Evolutionary conservation across 805 yeast genomes (phyloP).

Genomic region (Candida xiaguanensis): DNA sequence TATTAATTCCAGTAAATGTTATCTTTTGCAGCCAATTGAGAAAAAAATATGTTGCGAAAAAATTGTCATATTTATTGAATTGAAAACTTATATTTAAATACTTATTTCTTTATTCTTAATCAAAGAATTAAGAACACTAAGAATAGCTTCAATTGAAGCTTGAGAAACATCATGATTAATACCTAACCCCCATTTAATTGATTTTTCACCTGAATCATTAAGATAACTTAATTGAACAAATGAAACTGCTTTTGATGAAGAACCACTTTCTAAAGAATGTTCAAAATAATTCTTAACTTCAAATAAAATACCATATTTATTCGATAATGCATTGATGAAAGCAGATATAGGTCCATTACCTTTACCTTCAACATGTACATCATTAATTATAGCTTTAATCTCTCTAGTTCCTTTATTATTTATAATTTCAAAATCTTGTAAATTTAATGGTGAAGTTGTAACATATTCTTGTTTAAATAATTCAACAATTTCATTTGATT

Average conservation of each 20-base stretch:
- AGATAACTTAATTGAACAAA: slow-evolving; percentile 53
- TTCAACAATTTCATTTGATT: slow-evolving; percentile 58
- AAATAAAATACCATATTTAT: slow-evolving; percentile 47
- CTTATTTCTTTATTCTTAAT: slow-evolving; percentile 26
- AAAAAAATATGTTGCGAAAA: too few relatives aligned
- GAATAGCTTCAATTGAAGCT: slow-evolving; percentile 57
- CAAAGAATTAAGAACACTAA: slow-evolving; percentile 51
- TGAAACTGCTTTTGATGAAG: slow-evolving; percentile 71
- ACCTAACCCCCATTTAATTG: slow-evolving; percentile 42
- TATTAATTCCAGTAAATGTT: too few relatives aligned
- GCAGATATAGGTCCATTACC: slow-evolving; percentile 84
- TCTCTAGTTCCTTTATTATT: slow-evolving; percentile 42
- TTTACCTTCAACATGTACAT: slow-evolving; percentile 43
- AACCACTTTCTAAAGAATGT: slow-evolving; percentile 70
- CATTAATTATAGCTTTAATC: slow-evolving; percentile 42
- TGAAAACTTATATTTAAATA: not conserved
- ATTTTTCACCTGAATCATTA: slow-evolving; percentile 33
- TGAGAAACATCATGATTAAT: slow-evolving; percentile 41
- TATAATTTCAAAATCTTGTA: slow-evolving; percentile 46
- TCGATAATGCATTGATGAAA: slow-evolving; percentile 59
- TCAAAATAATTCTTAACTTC: slow-evolving; percentile 68
- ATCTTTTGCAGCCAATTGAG: too few relatives aligned
- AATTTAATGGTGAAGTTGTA: slow-evolving; percentile 25
- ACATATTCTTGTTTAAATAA: slow-evolving; percentile 58
- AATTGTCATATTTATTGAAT: not conserved